Evolutionary conservation across 2,329 filamentous ascomycete genomes (phyloP), one percentile per base, ranked within the genome.

Genomic region (Sclerotiophoma versabilis): DNA sequence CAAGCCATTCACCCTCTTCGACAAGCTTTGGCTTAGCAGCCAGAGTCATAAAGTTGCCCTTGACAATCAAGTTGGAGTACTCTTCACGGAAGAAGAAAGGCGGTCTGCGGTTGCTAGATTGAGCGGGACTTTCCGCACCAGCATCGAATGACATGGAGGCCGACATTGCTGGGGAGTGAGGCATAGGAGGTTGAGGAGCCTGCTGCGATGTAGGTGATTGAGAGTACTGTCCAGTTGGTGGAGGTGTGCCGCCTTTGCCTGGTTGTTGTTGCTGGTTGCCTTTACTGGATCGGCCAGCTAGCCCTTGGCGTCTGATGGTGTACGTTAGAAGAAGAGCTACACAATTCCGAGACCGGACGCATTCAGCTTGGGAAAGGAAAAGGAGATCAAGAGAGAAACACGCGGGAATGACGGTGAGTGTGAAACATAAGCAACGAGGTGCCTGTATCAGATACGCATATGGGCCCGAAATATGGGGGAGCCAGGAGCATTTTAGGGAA

Each of bases 21-120:
- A 97, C 91, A 51, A 95, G 93, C 80, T 93, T 93, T 19, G 93
- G 93, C 71, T 93, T 89, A 43, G 92, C 92, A 68, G 93, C 96
- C 55, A 98, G 79, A 10, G 93, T 97, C 88, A 96, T 92, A 74
- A 98, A 97, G 79, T 97, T 98, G 55, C 93, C 93, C 80, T 93
- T 96, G 70, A 97, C 93, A 62, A 96, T 96, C 70, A 96, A 87
- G 72, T 89, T 90, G 49, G 90, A 88, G 72, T 91, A 89, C 58
- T 86, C 79, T 50, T 88, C 83, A 69, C 90, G 88, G 68, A 92
- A 85, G 86, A 90, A 92, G 57, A 91, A 79, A 14, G 90, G 90
- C 33, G 85, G 83, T 54, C 88, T 88, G 55, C 90, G 80, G 64
- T 88, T 85, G 69, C 87, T 59, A 57, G 70, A 63, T n/a, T 64